Evolutionary conservation across 345 rosid genomes (phyloP), one percentile per base, ranked within the genome.

Genomic region (Eutrema japonicum): DNA sequence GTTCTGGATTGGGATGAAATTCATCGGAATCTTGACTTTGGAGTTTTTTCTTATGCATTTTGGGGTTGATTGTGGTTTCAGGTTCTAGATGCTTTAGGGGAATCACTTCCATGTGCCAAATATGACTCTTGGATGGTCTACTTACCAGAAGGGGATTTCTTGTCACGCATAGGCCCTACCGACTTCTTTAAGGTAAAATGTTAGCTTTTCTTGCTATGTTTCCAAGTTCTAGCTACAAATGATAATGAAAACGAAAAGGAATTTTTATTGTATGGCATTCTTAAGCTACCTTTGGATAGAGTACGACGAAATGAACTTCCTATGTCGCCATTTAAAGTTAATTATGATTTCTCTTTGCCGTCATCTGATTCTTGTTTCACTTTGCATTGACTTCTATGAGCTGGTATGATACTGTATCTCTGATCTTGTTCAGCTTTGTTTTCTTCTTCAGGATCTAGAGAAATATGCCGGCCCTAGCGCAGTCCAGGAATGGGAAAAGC

Each of bases 41-140:
- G 46, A 16, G 18, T 30, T 16, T 42, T 18, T 45, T 32, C 66
- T 58, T 66, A 66, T 58, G 26, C n/a, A 32, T 50, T 48, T 58
- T 11, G 13, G 13, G 30, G 64, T 32, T 37, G 43, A 42, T 77
- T 77, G 13, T 52, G 35, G 32, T 57, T 82, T 70, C 84, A 91
- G 97, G 97, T 94, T 70, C 68, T 94, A 47, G 97, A 91, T 83
- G 96, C 96, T 29, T 72, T 94, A 72, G 97, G 90, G 5, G 98
- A 94, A 83, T 83, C 97, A 7, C 69, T 91, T 83, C 91, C 95
- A 4, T 94, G 95, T 77, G 83, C 49, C 30, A 89, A 78, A 2
- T 93, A 93, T 75, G 98, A 93, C 76, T 93, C 98, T 69, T 93
- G 97, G 98, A 93, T 82, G 97, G 98, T 93, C 29, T 91, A 88